Percentiles rank a stretch among this genome's conserved stretches.
Evolutionary conservation across 106 monocot species (phyloP).

Genomic region (Allium sativum): DNA sequence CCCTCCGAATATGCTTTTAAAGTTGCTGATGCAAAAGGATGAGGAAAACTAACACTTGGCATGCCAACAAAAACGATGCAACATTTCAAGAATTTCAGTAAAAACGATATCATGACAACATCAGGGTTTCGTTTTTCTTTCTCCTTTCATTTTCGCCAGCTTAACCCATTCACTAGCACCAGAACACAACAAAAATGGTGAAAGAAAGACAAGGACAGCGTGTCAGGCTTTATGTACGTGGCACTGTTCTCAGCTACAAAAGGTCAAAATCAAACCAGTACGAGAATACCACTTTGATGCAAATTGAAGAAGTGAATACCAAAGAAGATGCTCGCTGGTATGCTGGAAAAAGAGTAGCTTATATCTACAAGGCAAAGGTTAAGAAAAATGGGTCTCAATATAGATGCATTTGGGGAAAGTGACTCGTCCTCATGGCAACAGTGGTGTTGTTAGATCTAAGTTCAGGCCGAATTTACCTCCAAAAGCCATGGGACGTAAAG

Average conservation of each 20-base stretch:
- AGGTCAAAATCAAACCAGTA: constrained; percentile 65
- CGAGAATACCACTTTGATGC: constrained; percentile 67
- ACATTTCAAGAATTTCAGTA: no score
- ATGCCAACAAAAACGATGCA: no score
- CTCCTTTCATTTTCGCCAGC: background rate
- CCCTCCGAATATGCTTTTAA: no score
- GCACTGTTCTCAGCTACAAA: no score
- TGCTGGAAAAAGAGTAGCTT: constrained; percentile 52
- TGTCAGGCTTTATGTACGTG: constrained; percentile 20
- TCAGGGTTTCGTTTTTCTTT: constrained; percentile 1
- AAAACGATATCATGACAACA: no score
- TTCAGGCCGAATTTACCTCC: constrained; percentile 78
- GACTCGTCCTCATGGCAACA: constrained; percentile 66
- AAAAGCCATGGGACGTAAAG: constrained; percentile 57
- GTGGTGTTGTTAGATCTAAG: constrained; percentile 71
- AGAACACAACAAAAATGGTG: constrained; percentile 19
- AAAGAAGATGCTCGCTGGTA: constrained; percentile 73
- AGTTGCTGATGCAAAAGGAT: no score
- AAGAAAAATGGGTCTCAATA: constrained; percentile 55
- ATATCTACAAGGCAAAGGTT: constrained; percentile 84
- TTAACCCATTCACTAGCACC: background rate
- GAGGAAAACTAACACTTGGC: no score
- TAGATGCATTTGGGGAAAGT: constrained; percentile 81
- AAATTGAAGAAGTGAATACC: constrained; percentile 77
- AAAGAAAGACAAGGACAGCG: constrained; percentile 49